These are phyloP conservation scores for Aegilops speltoides DNA, from an alignment of 176 grass and related monocot species.

Conservation along the genomic window DNA sequence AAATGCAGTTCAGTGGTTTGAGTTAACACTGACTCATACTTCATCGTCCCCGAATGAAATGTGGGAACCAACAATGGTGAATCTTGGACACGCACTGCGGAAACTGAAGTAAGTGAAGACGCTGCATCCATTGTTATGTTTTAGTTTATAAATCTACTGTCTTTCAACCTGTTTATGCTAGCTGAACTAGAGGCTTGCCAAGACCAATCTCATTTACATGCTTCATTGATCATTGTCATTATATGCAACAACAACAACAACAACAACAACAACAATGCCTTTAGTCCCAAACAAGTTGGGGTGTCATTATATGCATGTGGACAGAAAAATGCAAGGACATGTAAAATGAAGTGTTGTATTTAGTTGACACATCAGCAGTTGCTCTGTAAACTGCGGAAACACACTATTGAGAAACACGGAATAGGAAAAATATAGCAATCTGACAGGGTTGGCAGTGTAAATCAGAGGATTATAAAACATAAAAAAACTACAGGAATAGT, in stretches of 20 bases:
- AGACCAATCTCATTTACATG: background rate
- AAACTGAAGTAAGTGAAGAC: constrained; percentile 76
- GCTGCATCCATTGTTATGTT: constrained; percentile 4
- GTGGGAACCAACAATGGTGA: constrained; percentile 99
- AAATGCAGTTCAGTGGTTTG: constrained; percentile 87
- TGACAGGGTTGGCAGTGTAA: too few relatives aligned
- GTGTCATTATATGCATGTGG: background rate
- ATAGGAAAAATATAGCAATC: too few relatives aligned
- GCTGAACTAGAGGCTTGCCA: constrained; percentile 8
- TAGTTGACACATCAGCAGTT: background rate
- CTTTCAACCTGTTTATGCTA: constrained; percentile 17
- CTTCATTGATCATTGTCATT: constrained; percentile 1
- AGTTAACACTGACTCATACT: constrained; percentile 65
- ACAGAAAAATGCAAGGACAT: constrained; percentile 16
- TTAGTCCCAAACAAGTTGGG: too few relatives aligned
- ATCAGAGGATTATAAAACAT: too few relatives aligned
- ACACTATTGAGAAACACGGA: too few relatives aligned
- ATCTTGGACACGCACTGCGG: constrained; percentile 79
- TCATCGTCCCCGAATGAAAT: constrained; percentile 80
- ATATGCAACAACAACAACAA: background rate
- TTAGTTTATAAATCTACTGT: background rate
- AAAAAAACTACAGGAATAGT: too few relatives aligned
- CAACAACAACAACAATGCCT: too few relatives aligned
- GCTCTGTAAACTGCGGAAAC: background rate
- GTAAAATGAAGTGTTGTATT: constrained; percentile 6